phyloP scores from a whole-genome alignment of 768 basidiomycete species.

The Cyclocybe aegerita region DNA sequence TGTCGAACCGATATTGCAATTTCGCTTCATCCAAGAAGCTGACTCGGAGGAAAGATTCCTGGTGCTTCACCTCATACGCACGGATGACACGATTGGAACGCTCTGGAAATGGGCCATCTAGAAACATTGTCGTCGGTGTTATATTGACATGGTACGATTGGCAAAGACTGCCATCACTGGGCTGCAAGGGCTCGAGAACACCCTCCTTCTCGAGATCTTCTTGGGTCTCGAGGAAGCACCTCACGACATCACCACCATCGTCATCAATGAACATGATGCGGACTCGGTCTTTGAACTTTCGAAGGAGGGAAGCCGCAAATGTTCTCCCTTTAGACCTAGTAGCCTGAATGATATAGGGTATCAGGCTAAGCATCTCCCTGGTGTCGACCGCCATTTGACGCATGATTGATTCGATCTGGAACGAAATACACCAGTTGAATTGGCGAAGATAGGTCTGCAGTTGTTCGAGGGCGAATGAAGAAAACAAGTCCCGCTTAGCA shows the following conservation, averaged over 20 bases:
- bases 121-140: conserved; percentile 52
- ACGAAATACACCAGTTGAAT: conserved; percentile 53
- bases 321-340: conserved; percentile 25
- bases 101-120: conserved; percentile 57
- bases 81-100: conserved; percentile 65
- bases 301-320: conserved; percentile 41
- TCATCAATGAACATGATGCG: conserved; percentile 26
- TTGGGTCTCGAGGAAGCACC: conserved; percentile 29
- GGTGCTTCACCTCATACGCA: conserved; percentile 39
- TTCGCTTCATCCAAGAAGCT: conserved; percentile 60
- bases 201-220: conserved; percentile 23
- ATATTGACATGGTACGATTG: conserved; percentile 34
- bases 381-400: conserved; percentile 44
- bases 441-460: conserved; percentile 31
- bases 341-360: conserved; percentile 31
- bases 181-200: conserved; percentile 20
- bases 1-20: conserved; percentile 52
- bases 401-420: conserved; percentile 53
- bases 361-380: conserved; percentile 46
- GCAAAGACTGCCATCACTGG: conserved; percentile 32
- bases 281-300: conserved; percentile 30
- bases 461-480: conserved; percentile 25
- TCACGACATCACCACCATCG: conserved; percentile 22
- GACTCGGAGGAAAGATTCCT: conserved; percentile 62
- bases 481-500: conserved; percentile 45